Evolutionary conservation across 1,284 basidiomycete species (phyloP).

Genomic region (Moniliella sp.): DNA sequence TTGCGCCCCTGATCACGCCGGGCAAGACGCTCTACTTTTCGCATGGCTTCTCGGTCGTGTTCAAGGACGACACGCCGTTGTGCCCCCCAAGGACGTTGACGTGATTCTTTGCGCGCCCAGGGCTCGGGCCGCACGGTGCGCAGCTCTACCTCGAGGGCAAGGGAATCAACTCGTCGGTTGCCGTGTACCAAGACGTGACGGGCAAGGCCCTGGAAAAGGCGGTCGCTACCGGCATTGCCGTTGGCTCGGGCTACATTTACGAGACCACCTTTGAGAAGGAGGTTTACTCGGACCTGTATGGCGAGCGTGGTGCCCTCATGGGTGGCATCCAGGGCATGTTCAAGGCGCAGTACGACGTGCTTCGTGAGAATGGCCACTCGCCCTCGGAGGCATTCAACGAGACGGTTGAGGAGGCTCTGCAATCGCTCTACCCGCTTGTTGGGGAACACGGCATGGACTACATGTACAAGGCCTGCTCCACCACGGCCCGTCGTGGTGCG

Average conservation of each 20-base stretch:
- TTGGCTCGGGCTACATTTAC: slow-evolving; percentile 89
- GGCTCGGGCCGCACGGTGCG: slow-evolving; percentile 96
- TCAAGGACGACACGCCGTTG: slow-evolving; percentile 89
- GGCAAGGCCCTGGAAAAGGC: slow-evolving; percentile 95
- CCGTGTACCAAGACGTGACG: slow-evolving; percentile 73
- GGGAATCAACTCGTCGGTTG: slow-evolving; percentile 75
- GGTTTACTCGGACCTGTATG: slow-evolving; percentile 95
- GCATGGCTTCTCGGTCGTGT: slow-evolving; percentile 96
- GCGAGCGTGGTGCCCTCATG: slow-evolving; percentile 99
- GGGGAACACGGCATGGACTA: slow-evolving; percentile 96
- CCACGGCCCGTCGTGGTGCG: slow-evolving; percentile 89
- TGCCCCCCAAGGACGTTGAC: slow-evolving; percentile 78
- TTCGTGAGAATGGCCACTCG: slow-evolving; percentile 88
- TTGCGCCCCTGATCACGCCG: slow-evolving; percentile 77
- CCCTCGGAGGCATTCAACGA: slow-evolving; percentile 99
- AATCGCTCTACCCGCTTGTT: slow-evolving; percentile 90
- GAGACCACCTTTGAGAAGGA: slow-evolving; percentile 99
- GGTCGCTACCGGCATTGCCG: slow-evolving; percentile 72
- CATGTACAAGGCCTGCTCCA: slow-evolving; percentile 88
- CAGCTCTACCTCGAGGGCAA: slow-evolving; percentile 99
- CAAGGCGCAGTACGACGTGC: slow-evolving; percentile 94
- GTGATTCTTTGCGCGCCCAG: slow-evolving; percentile 95
- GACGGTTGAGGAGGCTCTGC: slow-evolving; percentile 85
- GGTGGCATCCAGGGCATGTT: slow-evolving; percentile 98
- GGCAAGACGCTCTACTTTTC: slow-evolving; percentile 98